A percentile compares a stretch with the other conserved stretches of the same genome.
Conservation (phyloP, 306 rosid species). For the Pyrus betulifolia region DNA sequence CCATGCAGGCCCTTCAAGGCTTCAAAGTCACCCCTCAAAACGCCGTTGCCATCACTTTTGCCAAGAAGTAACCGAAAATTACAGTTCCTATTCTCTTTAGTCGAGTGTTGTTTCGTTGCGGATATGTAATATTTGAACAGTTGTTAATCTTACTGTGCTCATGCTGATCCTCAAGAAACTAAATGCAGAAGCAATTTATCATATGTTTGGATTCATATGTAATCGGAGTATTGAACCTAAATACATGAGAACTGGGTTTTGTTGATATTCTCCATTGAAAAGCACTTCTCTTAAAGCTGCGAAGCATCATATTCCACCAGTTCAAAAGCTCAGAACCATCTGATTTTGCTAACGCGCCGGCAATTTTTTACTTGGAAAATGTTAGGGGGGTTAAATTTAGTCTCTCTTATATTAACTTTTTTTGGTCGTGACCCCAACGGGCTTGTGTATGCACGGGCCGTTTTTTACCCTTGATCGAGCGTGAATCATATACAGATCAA, state of each 20-base stretch:
- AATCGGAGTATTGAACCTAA: not conserved
- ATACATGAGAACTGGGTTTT: not conserved
- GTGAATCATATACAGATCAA: too few relatives aligned
- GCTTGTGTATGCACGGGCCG: too few relatives aligned
- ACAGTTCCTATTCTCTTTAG: not conserved
- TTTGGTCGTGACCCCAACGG: too few relatives aligned
- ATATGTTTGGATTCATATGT: conserved; percentile 5
- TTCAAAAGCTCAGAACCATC: not conserved
- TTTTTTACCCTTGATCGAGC: too few relatives aligned
- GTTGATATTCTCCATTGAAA: not conserved
- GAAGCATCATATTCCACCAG: not conserved
- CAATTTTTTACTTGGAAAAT: too few relatives aligned
- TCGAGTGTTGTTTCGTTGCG: conserved; percentile 4
- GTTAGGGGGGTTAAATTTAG: too few relatives aligned
- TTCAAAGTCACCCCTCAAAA: conserved; percentile 91
- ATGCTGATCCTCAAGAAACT: conserved; percentile 27
- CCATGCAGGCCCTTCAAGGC: conserved; percentile 93
- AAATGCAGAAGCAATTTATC: conserved; percentile 16
- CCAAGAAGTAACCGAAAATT: conserved; percentile 59
- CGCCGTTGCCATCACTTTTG: conserved; percentile 76
- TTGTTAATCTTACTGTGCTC: conserved; percentile 10
- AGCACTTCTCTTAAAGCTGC: not conserved
- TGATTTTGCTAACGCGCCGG: too few relatives aligned
- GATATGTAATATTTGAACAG: conserved; percentile 11
- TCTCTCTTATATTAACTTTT: rapidly evolving